These are phyloP conservation scores for Trichoderma koningii DNA, from an alignment of 2,329 filamentous ascomycete genomes.

Conservation along the genomic window DNA sequence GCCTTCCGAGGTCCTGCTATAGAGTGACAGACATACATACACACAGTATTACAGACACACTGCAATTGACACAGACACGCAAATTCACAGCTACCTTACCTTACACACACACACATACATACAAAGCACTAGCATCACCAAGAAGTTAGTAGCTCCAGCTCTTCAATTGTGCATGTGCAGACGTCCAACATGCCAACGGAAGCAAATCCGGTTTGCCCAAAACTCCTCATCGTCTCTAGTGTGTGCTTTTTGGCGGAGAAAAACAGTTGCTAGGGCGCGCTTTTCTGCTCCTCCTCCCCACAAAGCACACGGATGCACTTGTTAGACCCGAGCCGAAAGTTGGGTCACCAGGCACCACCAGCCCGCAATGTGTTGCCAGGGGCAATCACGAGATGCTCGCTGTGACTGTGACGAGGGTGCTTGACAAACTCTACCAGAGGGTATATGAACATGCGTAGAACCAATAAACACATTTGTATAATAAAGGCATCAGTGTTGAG, in stretches of 20 bases:
- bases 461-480: too few species aligned
- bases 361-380: slow-evolving; percentile 14
- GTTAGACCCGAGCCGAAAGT: background rate
- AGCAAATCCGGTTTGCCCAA: slow-evolving; percentile 20
- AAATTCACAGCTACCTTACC: too few species aligned
- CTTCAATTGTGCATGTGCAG: background rate
- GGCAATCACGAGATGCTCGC: slow-evolving; percentile 17
- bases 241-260: background rate
- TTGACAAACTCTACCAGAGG: background rate
- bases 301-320: background rate
- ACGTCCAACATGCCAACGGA: background rate
- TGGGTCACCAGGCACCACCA: slow-evolving; percentile 7
- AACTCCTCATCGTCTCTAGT: background rate
- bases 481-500: too few species aligned
- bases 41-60: background rate
- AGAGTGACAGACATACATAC: too few species aligned
- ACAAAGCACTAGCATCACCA: too few species aligned
- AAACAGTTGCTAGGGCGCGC: background rate
- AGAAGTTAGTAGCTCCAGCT: background rate
- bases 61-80: slow-evolving; percentile 12
- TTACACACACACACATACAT: too few species aligned
- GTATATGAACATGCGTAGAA: too few species aligned
- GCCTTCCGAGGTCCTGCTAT: background rate
- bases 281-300: too few species aligned
- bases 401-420: background rate